Percentiles rank a stretch among this genome's conserved stretches.
Conservation (phyloP, 1,139 yeast genomes). For the Blastobotrys indianensis region DNA sequence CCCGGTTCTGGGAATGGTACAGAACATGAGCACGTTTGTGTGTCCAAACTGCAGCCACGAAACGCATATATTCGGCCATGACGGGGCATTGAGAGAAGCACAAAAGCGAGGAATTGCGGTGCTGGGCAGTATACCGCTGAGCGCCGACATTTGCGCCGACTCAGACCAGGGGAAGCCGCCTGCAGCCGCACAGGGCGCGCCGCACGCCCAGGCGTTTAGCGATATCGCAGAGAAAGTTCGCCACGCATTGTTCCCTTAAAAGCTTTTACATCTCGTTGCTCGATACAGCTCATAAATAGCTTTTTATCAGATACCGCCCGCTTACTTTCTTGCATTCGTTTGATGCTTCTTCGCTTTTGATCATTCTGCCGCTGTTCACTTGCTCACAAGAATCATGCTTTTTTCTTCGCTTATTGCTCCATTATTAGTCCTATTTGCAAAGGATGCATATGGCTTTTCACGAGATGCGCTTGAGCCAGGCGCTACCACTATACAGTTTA, state of each 20-base stretch:
- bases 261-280: too few relatives aligned
- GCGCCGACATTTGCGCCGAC: conserved; percentile 53
- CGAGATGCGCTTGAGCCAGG: too few relatives aligned
- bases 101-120: conserved; percentile 44
- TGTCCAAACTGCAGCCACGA: conserved; percentile 76
- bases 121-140: conserved; percentile 64
- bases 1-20: conserved; percentile 74
- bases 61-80: conserved; percentile 67
- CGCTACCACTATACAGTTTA: too few relatives aligned
- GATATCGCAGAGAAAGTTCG: conserved; percentile 23
- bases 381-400: too few relatives aligned
- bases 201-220: conserved; percentile 23
- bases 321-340: too few relatives aligned
- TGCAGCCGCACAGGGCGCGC: conserved; percentile 39
- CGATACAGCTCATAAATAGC: too few relatives aligned
- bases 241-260: conserved; percentile 1
- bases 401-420: too few relatives aligned
- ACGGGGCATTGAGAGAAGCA: conserved; percentile 60
- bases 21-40: conserved; percentile 72
- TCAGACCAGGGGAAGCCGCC: conserved; percentile 66
- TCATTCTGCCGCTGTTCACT: too few relatives aligned
- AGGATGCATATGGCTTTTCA: too few relatives aligned
- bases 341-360: too few relatives aligned
- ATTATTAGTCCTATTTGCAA: too few relatives aligned
- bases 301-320: too few relatives aligned